phyloP scores from a whole-genome alignment of 768 basidiomycete genomes.

The Xanthoconium stramineum region DNA sequence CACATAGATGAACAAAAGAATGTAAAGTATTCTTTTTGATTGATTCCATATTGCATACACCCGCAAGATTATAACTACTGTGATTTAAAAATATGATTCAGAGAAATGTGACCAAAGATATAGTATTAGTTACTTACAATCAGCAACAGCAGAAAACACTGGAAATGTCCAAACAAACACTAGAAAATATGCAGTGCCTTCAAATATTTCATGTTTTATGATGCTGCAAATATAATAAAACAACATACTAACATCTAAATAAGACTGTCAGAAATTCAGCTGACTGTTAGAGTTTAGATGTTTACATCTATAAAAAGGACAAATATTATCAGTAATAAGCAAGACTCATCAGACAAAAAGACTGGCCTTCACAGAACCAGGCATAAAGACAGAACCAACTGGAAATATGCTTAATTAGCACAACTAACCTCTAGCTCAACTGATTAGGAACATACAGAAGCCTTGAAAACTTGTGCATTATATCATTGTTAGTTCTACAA shows the following conservation, averaged over 20 bases:
- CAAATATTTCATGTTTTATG: background rate
- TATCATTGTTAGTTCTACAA: too few species aligned
- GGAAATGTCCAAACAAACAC: background rate
- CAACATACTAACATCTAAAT: constrained; percentile 6
- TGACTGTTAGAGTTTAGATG: background rate
- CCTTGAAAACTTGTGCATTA: too few species aligned
- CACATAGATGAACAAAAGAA: background rate
- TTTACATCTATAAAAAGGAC: background rate
- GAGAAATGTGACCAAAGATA: too few species aligned
- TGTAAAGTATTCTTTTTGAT: background rate
- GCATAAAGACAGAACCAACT: too few species aligned
- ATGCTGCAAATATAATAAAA: too few species aligned
- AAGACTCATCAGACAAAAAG: background rate
- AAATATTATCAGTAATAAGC: background rate
- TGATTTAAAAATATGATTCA: too few species aligned
- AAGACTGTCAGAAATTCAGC: background rate
- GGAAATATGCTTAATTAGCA: too few species aligned
- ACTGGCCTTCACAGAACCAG: background rate
- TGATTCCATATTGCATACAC: background rate
- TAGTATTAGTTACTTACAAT: constrained; percentile 4
- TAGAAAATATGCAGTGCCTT: background rate
- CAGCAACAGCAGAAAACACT: background rate
- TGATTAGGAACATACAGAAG: too few species aligned
- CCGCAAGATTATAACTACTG: constrained; percentile 7
- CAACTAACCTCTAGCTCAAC: too few species aligned